Conservation (phyloP, 768 basidiomycete genomes). For the Auricularia cornea region DNA sequence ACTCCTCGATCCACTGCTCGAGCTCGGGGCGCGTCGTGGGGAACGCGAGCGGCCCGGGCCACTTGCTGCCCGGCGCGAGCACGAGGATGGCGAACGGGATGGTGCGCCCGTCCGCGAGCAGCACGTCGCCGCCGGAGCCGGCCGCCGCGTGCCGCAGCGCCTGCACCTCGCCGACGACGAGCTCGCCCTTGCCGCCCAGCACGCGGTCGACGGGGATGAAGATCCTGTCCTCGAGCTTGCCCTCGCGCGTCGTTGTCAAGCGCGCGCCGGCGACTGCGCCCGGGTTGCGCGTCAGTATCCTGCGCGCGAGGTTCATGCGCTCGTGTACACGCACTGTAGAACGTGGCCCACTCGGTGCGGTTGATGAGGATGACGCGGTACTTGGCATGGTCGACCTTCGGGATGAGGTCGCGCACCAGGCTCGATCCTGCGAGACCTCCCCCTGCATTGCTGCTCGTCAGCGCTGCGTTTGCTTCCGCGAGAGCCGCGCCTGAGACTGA, state of each 20-base stretch:
- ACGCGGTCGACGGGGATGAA: slow-evolving; percentile 46
- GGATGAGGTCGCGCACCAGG: background rate
- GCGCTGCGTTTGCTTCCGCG: background rate
- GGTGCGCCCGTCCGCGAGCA: slow-evolving; percentile 40
- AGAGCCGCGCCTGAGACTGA: background rate
- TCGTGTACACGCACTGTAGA: slow-evolving; percentile 34
- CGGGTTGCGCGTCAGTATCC: background rate
- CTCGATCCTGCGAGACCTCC: background rate
- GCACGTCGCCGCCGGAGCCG: slow-evolving; percentile 37
- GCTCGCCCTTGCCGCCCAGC: slow-evolving; percentile 38
- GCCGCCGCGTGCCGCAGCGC: slow-evolving; percentile 4
- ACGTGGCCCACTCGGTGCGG: slow-evolving; percentile 39
- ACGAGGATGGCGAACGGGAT: slow-evolving; percentile 50
- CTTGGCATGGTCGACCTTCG: slow-evolving; percentile 36
- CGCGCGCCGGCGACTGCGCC: slow-evolving; percentile 31
- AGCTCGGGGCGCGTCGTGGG: slow-evolving; percentile 25
- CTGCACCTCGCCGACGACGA: slow-evolving; percentile 28
- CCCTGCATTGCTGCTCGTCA: background rate
- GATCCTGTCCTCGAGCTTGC: slow-evolving; percentile 34
- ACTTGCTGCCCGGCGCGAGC: slow-evolving; percentile 49
- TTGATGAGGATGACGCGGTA: slow-evolving; percentile 50
- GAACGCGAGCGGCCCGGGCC: slow-evolving; percentile 41
- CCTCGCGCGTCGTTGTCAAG: slow-evolving; percentile 38
- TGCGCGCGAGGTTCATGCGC: no score
- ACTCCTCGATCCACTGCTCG: slow-evolving; percentile 21